These are phyloP conservation scores for Cyclotella atomus DNA, from an alignment of 108 stramenopile species.

Conservation along the genomic window DNA sequence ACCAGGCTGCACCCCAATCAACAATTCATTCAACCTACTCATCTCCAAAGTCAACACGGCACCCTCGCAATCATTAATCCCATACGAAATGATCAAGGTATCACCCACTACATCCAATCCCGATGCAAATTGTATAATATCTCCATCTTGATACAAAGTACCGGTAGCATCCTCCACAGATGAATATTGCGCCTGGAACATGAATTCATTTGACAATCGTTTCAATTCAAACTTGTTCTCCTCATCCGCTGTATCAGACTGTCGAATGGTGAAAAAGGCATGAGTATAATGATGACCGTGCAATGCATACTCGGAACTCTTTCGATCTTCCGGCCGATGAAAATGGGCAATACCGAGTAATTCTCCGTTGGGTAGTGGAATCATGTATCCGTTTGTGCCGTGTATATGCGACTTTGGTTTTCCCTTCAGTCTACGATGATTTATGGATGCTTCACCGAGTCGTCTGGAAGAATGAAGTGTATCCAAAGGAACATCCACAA, in stretches of 20 bases:
- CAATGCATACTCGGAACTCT: constrained; percentile 69
- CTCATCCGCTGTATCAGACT: constrained; percentile 33
- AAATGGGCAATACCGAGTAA: constrained; percentile 87
- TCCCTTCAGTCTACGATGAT: constrained; percentile 35
- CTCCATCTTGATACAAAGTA: constrained; percentile 55
- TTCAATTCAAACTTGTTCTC: constrained; percentile 48
- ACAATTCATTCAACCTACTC: constrained; percentile 34
- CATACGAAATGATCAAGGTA: constrained; percentile 45
- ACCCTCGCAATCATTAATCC: constrained; percentile 61
- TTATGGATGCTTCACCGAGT: too few relatives aligned
- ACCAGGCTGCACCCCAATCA: constrained; percentile 43
- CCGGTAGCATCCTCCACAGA: constrained; percentile 15
- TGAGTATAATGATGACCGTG: constrained; percentile 91
- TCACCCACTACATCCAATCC: constrained; percentile 70
- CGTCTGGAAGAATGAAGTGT: constrained; percentile 4
- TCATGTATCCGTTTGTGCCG: constrained; percentile 87
- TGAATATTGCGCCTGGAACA: constrained; percentile 49
- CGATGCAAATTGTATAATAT: constrained; percentile 86
- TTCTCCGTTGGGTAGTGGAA: constrained; percentile 63
- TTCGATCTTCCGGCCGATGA: constrained; percentile 76
- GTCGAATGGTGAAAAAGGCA: constrained; percentile 54
- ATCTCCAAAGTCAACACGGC: constrained; percentile 40
- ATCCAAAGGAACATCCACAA: constrained; percentile 60
- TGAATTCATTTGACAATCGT: constrained; percentile 74
- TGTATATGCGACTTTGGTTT: constrained; percentile 58